These are phyloP conservation scores for Chaetomiaceae sp. DNA, from an alignment of 2,329 filamentous ascomycete genomes.

Conservation along the genomic window DNA sequence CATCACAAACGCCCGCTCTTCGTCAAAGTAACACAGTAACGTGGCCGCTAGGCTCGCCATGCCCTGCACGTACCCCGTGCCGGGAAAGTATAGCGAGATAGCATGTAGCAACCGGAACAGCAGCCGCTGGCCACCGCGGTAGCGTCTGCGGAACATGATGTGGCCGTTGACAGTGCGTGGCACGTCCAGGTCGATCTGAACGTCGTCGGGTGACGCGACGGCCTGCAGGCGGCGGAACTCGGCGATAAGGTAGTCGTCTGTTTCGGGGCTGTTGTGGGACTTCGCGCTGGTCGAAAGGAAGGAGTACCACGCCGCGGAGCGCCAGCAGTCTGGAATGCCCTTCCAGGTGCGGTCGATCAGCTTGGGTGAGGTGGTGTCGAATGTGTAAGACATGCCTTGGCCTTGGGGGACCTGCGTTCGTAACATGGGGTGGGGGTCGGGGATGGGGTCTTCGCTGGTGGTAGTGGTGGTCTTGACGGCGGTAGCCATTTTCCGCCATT, in stretches of 20 bases:
- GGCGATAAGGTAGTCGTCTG: slow-evolving; percentile 67
- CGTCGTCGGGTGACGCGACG: slow-evolving; percentile 77
- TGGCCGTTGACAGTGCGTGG: slow-evolving; percentile 91
- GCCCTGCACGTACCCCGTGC: slow-evolving; percentile 92
- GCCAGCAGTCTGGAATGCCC: slow-evolving; percentile 94
- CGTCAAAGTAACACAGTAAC: slow-evolving; percentile 92
- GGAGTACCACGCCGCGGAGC: slow-evolving; percentile 88
- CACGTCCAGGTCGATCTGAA: slow-evolving; percentile 96
- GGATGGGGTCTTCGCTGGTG: background rate
- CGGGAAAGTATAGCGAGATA: slow-evolving; percentile 84
- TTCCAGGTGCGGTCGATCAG: slow-evolving; percentile 94
- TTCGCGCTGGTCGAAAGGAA: slow-evolving; percentile 78
- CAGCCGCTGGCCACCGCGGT: slow-evolving; percentile 85
- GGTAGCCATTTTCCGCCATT: slow-evolving; percentile 65
- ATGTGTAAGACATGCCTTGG: slow-evolving; percentile 65
- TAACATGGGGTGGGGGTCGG: slow-evolving; percentile 34
- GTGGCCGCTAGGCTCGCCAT: slow-evolving; percentile 95
- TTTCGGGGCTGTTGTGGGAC: slow-evolving; percentile 44
- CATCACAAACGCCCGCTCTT: slow-evolving; percentile 94
- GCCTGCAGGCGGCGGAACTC: slow-evolving; percentile 70
- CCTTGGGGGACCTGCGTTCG: slow-evolving; percentile 17
- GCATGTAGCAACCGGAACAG: slow-evolving; percentile 91
- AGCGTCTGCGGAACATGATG: slow-evolving; percentile 93
- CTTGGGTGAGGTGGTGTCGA: slow-evolving; percentile 78
- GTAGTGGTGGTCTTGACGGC: slow-evolving; percentile 44